A percentile compares a stretch with the other conserved stretches of the same genome.
Conservation (phyloP, 2,329 filamentous ascomycete genomes). For the Corinectria fuckeliana region DNA sequence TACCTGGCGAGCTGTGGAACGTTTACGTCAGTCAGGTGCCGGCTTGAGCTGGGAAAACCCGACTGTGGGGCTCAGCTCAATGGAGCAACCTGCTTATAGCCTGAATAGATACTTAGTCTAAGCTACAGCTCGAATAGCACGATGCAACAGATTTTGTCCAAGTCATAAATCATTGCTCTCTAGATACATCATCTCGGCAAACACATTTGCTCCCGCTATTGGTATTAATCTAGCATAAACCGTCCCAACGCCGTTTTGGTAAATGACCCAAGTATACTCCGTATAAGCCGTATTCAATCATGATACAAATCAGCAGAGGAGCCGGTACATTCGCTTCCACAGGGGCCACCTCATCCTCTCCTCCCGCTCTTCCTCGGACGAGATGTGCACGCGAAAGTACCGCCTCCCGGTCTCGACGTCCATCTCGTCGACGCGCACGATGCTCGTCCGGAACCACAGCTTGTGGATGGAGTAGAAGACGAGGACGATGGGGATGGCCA, state of each 20-base stretch:
- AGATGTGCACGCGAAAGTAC: slow-evolving; percentile 79
- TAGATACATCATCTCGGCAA: neutral
- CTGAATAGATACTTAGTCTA: no score
- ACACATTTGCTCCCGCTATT: neutral
- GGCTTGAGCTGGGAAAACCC: neutral
- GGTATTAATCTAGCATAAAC: slow-evolving; percentile 18
- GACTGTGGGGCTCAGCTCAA: neutral
- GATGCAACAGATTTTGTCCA: no score
- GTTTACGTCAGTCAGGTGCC: slow-evolving; percentile 9
- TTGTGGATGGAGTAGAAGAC: slow-evolving; percentile 78
- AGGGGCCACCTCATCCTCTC: slow-evolving; percentile 74
- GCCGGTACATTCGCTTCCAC: slow-evolving; percentile 79
- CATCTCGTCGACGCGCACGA: slow-evolving; percentile 76
- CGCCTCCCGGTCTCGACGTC: slow-evolving; percentile 85
- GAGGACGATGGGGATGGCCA: slow-evolving; percentile 72
- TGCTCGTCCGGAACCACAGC: slow-evolving; percentile 70
- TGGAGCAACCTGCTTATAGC: neutral
- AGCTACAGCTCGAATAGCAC: no score
- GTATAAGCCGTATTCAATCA: neutral
- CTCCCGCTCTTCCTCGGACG: slow-evolving; percentile 80
- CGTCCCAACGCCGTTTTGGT: slow-evolving; percentile 17
- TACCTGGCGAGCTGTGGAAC: neutral
- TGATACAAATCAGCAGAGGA: slow-evolving; percentile 64
- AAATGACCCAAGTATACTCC: neutral
- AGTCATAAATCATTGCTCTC: neutral